Evolutionary conservation across 176 grass and related monocot genomes (phyloP), one percentile per base, ranked within the genome.

Genomic region (Ensete ventricosum): DNA sequence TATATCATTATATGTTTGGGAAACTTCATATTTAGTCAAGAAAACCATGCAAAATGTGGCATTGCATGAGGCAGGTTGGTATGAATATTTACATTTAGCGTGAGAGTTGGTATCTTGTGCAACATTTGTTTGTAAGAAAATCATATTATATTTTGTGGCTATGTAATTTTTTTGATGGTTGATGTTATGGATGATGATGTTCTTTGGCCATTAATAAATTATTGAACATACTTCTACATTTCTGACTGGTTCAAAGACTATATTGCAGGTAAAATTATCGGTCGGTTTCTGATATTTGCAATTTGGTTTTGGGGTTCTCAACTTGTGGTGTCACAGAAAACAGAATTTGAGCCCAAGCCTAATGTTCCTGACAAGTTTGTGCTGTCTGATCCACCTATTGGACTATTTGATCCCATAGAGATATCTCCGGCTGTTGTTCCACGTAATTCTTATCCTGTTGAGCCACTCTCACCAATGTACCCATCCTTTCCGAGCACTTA

Each of bases 391-490:
- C 94, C 94, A 26, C 94, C 94, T 23, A 91, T 93, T 34, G 94
- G 94, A 17, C 87, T 98, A 79, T 85, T 89, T 82, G 94, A 89
- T 80, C 94, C 94, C 57, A 85, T 98, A 85, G 90, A 98, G 54
- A 93, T 98, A 76, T 85, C 94, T 51, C 94, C 94, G 54, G 73
- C 90, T 85, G 81, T 88, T 68, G 54, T 98, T 67, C 94, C 94
- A 53, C 85, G 77, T 81, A 91, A 87, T 66, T 9, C 79, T 23
- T 90, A 87, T 77, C 88, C 90, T 52, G 67, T 88, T 57, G 84
- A 91, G 80, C 94, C 94, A 69, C 67, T 93, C 34, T 89, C 94
- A 48, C 90, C 94, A 26, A 93, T 91, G 94, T 87, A 84, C 82
- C 90, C 94, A 69, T 90, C 89, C 58, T 93, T 91, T 69, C 92